A percentile compares a stretch with the other conserved stretches of the same genome.
Evolutionary conservation across 495 filamentous ascomycete genomes (phyloP).

Genomic region (Hypoxylon cercidicola): DNA sequence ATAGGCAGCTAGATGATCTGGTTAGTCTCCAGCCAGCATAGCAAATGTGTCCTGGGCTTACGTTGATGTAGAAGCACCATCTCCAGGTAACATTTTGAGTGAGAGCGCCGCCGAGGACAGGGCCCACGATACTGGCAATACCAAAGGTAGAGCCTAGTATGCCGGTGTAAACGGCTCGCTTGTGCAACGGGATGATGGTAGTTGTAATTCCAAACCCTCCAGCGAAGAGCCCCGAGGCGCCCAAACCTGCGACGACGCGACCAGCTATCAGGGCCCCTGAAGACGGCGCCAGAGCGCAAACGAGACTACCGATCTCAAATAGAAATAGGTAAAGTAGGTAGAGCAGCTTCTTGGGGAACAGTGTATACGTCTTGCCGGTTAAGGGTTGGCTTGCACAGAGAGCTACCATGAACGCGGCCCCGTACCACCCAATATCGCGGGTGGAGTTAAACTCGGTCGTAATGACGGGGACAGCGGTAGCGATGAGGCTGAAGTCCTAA

Average conservation of each 20-base stretch:
- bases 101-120: constrained; percentile 60
- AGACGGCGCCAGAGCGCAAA: constrained; percentile 61
- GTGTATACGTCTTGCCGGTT: constrained; percentile 35
- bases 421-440: constrained; percentile 64
- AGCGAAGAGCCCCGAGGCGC: constrained; percentile 48
- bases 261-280: constrained; percentile 61
- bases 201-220: constrained; percentile 45
- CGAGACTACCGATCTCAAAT: constrained; percentile 59
- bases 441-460: constrained; percentile 61
- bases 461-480: constrained; percentile 61
- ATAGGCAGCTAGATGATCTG: constrained; percentile 48
- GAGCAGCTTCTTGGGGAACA: constrained; percentile 41
- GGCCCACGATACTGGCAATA: constrained; percentile 63
- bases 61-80: constrained; percentile 60
- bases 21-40: not conserved
- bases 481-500: constrained; percentile 24
- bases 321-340: constrained; percentile 54
- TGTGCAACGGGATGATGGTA: constrained; percentile 46
- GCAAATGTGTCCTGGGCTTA: constrained; percentile 41
- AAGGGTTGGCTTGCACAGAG: constrained; percentile 33
- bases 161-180: constrained; percentile 44
- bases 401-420: constrained; percentile 66
- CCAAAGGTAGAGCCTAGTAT: constrained; percentile 17
- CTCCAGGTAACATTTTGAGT: constrained; percentile 54
- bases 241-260: constrained; percentile 60